Evolutionary conservation across 768 basidiomycete genomes (phyloP).

Genomic region (Glaciozyma antarctica): DNA sequence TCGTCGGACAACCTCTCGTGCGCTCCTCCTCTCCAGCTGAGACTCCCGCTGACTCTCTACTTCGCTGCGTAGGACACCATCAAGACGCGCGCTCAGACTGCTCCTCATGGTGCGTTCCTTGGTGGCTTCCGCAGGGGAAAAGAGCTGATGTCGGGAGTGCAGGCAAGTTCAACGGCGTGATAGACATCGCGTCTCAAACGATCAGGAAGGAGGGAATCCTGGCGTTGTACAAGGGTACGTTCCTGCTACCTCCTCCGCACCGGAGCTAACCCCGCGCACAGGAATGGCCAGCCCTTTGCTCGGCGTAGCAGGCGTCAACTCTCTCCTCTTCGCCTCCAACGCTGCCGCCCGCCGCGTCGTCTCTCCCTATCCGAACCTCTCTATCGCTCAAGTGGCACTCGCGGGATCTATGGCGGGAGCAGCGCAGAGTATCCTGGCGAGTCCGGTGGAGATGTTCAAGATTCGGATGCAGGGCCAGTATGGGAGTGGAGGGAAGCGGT

Average conservation of each 20-base stretch:
- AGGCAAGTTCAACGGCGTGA: conserved; percentile 62
- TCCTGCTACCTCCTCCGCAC: not conserved
- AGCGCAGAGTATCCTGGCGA: conserved; percentile 70
- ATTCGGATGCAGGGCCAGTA: conserved; percentile 54
- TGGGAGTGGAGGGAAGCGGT: conserved; percentile 62
- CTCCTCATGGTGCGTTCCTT: conserved; percentile 36
- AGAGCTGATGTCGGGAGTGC: no score
- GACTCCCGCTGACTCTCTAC: not conserved
- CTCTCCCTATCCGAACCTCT: conserved; percentile 63
- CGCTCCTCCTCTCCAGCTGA: not conserved
- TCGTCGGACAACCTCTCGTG: conserved; percentile 80
- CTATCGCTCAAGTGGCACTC: conserved; percentile 64
- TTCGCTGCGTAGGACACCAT: conserved; percentile 30
- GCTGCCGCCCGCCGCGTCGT: conserved; percentile 68
- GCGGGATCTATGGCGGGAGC: conserved; percentile 92
- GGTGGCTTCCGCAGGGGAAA: no score
- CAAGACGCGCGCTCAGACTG: conserved; percentile 42
- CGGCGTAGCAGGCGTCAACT: conserved; percentile 93
- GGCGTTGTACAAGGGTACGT: conserved; percentile 83
- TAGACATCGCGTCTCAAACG: conserved; percentile 79
- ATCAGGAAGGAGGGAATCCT: conserved; percentile 77
- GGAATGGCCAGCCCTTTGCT: conserved; percentile 85
- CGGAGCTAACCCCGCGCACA: conserved; percentile 35
- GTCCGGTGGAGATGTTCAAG: conserved; percentile 97
- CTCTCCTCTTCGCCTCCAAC: conserved; percentile 85